Conservation (phyloP, 1,139 yeast genomes). For the Yarrowia galli region DNA sequence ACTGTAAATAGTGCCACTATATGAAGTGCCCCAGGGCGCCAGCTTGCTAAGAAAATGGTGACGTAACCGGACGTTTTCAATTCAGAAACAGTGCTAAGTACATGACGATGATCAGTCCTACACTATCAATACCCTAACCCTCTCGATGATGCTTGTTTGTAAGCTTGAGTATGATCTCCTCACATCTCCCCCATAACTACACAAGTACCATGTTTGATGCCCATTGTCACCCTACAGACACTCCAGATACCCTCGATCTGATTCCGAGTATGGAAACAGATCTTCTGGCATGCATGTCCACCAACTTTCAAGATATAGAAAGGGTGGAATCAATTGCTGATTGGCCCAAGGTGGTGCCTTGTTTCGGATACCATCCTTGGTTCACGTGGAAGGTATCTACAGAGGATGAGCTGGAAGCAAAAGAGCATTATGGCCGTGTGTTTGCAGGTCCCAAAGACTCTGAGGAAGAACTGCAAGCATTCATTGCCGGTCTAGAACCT, state of each 20-base stretch:
- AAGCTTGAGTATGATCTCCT: not conserved
- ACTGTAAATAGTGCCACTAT: too few species aligned
- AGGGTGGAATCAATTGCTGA: conserved; percentile 48
- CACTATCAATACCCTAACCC: conserved; percentile 25
- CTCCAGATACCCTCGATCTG: conserved; percentile 44
- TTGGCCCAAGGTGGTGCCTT: conserved; percentile 54
- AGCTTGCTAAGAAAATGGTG: too few species aligned
- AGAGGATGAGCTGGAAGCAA: conserved; percentile 46
- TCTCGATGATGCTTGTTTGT: not conserved
- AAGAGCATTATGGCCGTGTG: not conserved
- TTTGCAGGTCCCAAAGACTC: conserved; percentile 32
- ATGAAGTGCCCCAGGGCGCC: too few species aligned
- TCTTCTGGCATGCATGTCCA: conserved; percentile 52
- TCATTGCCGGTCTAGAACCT: conserved; percentile 61
- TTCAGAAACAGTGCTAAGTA: too few species aligned
- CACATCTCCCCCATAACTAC: not conserved
- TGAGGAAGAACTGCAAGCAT: conserved; percentile 55
- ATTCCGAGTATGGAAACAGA: conserved; percentile 43
- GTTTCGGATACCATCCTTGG: conserved; percentile 95
- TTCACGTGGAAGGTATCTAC: conserved; percentile 65
- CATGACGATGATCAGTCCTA: too few species aligned
- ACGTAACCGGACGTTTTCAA: too few species aligned
- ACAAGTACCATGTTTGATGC: conserved; percentile 56
- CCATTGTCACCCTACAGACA: conserved; percentile 64
- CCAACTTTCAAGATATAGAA: conserved; percentile 51